These are phyloP conservation scores for Vanrija humicola DNA, from an alignment of 1,284 basidiomycete genomes.

Conservation along the genomic window DNA sequence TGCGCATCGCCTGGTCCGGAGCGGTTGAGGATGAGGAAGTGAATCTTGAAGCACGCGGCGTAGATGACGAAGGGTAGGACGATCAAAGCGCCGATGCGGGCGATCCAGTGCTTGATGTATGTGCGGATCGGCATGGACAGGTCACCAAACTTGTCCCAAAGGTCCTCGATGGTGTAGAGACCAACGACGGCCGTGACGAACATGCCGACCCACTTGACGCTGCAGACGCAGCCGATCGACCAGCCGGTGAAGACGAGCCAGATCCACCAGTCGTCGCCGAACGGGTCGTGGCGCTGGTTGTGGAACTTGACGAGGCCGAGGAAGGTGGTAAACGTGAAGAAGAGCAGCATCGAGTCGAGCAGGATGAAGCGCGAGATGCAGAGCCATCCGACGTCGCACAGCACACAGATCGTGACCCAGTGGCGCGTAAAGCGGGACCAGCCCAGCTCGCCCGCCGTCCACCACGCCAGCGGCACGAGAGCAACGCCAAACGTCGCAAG, in stretches of 20 bases:
- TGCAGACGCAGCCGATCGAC: constrained; percentile 93
- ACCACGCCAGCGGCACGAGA: constrained; percentile 95
- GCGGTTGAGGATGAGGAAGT: constrained; percentile 90
- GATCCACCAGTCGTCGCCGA: constrained; percentile 93
- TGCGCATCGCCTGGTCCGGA: constrained; percentile 95
- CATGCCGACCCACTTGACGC: constrained; percentile 94
- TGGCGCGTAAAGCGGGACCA: constrained; percentile 88
- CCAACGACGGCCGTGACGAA: constrained; percentile 94
- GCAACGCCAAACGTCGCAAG: constrained; percentile 89
- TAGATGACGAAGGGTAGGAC: constrained; percentile 86
- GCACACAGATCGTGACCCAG: constrained; percentile 87
- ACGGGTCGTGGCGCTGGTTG: constrained; percentile 87
- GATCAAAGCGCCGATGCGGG: constrained; percentile 80
- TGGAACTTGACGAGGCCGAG: constrained; percentile 95
- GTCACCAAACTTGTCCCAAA: constrained; percentile 98
- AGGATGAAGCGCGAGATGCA: constrained; percentile 96
- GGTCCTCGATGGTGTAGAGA: constrained; percentile 92
- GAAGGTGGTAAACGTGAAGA: constrained; percentile 96
- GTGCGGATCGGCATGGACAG: constrained; percentile 79
- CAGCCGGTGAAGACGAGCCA: constrained; percentile 88
- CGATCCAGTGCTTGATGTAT: constrained; percentile 87
- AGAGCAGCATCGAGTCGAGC: constrained; percentile 94
- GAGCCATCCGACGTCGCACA: constrained; percentile 91
- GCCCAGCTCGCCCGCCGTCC: constrained; percentile 89
- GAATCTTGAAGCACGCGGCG: constrained; percentile 90